Evolutionary conservation across 1,284 basidiomycete species (phyloP).

Genomic region (Dichomitus squalens): DNA sequence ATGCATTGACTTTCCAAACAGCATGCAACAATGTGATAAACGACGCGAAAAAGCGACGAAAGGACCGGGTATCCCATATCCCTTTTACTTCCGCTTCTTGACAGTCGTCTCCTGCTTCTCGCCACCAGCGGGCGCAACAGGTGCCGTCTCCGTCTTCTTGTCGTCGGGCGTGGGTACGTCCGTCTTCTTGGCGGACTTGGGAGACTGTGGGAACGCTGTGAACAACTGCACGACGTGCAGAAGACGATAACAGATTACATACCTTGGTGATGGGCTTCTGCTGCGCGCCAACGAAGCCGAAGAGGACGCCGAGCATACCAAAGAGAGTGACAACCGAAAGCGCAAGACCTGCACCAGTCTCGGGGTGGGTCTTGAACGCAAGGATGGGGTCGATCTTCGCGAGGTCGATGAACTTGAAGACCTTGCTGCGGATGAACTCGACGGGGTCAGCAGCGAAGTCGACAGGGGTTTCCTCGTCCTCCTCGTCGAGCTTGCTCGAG

Average conservation of each 20-base stretch:
- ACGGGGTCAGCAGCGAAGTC: slow-evolving; percentile 75
- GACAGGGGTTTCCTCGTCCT: slow-evolving; percentile 57
- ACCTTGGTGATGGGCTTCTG: slow-evolving; percentile 72
- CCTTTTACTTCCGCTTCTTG: slow-evolving; percentile 57
- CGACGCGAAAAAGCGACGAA: slow-evolving; percentile 17
- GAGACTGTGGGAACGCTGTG: slow-evolving; percentile 41
- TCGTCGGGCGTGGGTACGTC: slow-evolving; percentile 64
- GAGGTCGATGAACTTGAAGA: slow-evolving; percentile 72
- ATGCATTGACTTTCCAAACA: slow-evolving; percentile 29
- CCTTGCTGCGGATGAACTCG: slow-evolving; percentile 78
- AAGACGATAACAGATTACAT: slow-evolving; percentile 7
- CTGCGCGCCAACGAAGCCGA: slow-evolving; percentile 75
- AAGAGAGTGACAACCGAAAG: slow-evolving; percentile 78
- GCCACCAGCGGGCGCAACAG: slow-evolving; percentile 69
- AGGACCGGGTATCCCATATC: slow-evolving; percentile 11
- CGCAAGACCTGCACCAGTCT: slow-evolving; percentile 78
- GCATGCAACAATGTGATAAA: slow-evolving; percentile 25
- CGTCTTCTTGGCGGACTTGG: slow-evolving; percentile 72
- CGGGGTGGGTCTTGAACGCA: slow-evolving; percentile 82
- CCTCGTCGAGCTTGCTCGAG: slow-evolving; percentile 35
- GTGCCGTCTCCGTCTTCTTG: slow-evolving; percentile 63
- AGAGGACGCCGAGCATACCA: slow-evolving; percentile 79
- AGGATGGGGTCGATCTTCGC: slow-evolving; percentile 72
- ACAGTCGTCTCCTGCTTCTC: slow-evolving; percentile 61
- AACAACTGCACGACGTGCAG: slow-evolving; percentile 2